A percentile compares a stretch with the other conserved stretches of the same genome.
phyloP scores from a whole-genome alignment of 1,284 basidiomycete genomes.

The Fomitiporia mediterranea region DNA sequence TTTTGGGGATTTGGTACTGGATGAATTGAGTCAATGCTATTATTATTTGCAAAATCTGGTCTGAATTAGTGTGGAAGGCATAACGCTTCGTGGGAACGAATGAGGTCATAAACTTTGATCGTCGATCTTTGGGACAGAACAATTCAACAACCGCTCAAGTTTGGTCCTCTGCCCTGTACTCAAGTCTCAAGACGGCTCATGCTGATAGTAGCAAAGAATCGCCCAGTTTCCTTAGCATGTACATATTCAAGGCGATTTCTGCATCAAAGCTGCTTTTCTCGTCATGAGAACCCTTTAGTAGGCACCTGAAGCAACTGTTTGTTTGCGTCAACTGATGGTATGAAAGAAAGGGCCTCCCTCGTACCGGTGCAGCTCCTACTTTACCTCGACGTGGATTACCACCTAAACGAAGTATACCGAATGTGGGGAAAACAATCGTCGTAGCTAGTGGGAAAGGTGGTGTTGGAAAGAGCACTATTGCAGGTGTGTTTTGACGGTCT shows the following conservation, averaged over 20 bases:
- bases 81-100: too few species aligned
- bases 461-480: constrained; percentile 94
- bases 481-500: constrained; percentile 50
- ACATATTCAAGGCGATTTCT: not conserved
- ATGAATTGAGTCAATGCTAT: too few species aligned
- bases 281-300: constrained; percentile 46
- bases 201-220: not conserved
- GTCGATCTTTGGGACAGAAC: too few species aligned
- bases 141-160: too few species aligned
- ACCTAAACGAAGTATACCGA: constrained; percentile 54
- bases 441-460: constrained; percentile 97
- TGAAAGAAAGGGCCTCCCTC: constrained; percentile 46
- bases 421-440: constrained; percentile 72
- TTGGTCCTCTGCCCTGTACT: not conserved
- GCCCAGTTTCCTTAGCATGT: not conserved
- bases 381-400: constrained; percentile 59
- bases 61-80: too few species aligned
- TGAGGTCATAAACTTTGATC: too few species aligned
- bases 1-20: too few species aligned
- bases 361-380: constrained; percentile 43
- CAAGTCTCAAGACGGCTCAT: not conserved
- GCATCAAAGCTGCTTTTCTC: not conserved
- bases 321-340: constrained; percentile 2
- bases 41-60: too few species aligned
- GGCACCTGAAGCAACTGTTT: constrained; percentile 16